A percentile compares a stretch with the other conserved stretches of the same genome.
phyloP scores from a whole-genome alignment of 768 basidiomycete species.

The Leccinellum rugosiceps region DNA sequence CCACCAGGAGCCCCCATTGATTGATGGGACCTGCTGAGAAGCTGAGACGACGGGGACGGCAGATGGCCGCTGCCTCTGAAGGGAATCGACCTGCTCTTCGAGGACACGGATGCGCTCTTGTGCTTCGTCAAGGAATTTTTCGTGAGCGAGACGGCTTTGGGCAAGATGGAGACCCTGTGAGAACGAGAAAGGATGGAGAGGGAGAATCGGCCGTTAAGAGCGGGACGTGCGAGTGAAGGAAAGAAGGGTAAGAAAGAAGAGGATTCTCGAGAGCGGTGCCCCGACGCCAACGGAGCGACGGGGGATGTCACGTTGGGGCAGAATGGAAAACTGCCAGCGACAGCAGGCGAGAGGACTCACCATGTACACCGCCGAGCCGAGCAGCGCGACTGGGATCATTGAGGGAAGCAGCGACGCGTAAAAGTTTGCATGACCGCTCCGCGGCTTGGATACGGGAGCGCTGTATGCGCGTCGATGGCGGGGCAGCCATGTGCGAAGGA shows the following conservation, averaged over 20 bases:
- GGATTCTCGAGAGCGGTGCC: background rate
- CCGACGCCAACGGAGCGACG: constrained; percentile 10
- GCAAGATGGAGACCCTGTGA: constrained; percentile 62
- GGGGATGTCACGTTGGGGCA: background rate
- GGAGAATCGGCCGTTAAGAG: constrained; percentile 13
- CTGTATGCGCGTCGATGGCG: constrained; percentile 4
- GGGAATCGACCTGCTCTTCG: constrained; percentile 53
- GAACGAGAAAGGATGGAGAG: background rate
- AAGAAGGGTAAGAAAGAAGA: constrained; percentile 4
- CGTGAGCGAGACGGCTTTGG: constrained; percentile 62
- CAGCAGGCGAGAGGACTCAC: constrained; percentile 37
- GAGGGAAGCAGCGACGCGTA: constrained; percentile 69
- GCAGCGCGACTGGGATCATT: constrained; percentile 74
- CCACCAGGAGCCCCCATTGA: constrained; percentile 23
- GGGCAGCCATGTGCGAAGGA: background rate
- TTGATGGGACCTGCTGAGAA: background rate
- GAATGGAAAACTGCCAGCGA: constrained; percentile 1
- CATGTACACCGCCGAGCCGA: constrained; percentile 78
- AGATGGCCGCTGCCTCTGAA: constrained; percentile 24
- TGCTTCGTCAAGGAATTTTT: constrained; percentile 70
- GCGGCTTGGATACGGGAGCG: constrained; percentile 10
- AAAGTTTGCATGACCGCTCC: constrained; percentile 58
- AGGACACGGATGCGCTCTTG: constrained; percentile 46
- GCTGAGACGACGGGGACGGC: background rate
- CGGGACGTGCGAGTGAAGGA: background rate